Evolutionary conservation across 176 grass and related monocot genomes (phyloP), one percentile per base, ranked within the genome.

Genomic region (Puccinellia tenuiflora): DNA sequence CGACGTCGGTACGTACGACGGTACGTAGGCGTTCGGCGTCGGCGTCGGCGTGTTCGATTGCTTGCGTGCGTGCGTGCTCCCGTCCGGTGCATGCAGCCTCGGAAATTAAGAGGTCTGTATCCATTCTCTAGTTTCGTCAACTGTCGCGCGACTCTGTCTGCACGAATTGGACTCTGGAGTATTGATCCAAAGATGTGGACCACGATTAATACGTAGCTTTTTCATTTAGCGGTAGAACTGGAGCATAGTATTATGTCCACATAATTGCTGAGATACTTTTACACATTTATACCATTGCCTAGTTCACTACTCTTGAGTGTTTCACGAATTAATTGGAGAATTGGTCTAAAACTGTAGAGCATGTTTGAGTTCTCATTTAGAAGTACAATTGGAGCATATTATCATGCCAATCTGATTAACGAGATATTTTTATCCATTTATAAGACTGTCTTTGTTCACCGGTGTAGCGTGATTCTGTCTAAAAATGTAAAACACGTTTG

Each of bases 61-160:
- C 59, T 83, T 8, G 80, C 68, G 80, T n/a, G n/a, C n/a, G n/a
- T n/a, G n/a, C n/a, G n/a, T 73, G 38, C 39, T 54, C 42, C 81
- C 29, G 43, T 52, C 34, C 3, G 42, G 54, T 15, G 42, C n/a
- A n/a, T n/a, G n/a, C 28, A 48, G 69, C 21, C 70, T 35, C 1
- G 2, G 18, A 35, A 35, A 75, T 72, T 72, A 72, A 72, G 40
- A 72, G 40, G 13, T 9, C 68, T 0, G 38, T 60, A 9, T 24
- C 68, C 3, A 14, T 43, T 70, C 10, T n/a, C 5, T 45, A 71
- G 68, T 45, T 3, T 16, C 45, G 3, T 47, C 45, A 47, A 47
- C 14, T 47, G 45, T 47, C 45, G 14, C 45, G 3, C 14, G 14
- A 5, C 14, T 47, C 26, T 29, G 13, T 29, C 26, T 14, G 2